Base-by-base conservation (phyloP, 148 eudicot genomes). In the Hydrangea macrophylla region DNA sequence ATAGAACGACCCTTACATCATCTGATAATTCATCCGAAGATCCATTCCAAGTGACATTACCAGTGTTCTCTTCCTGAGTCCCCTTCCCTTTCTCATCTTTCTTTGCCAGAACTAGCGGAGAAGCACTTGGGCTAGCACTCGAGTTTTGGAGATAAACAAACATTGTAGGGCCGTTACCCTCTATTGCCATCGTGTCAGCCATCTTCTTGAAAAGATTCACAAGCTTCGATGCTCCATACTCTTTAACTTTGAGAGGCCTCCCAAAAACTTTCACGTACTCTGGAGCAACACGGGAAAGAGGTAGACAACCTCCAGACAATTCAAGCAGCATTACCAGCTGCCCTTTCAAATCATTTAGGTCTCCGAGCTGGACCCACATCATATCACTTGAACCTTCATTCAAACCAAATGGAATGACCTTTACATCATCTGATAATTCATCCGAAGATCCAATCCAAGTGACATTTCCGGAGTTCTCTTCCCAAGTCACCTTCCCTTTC, bases 1-100 rank as follows among this genome's bases (percentile, higher is more conserved):
- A n/a, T n/a, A n/a, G n/a, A 6, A 71, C 90, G 4, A 79, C 69
- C 69, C 83, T 82, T 42, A 85, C 98, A 24, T 85, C 95, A 51
- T 90, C 95, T 6, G 96, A 93, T 8, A 79, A 79, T 76, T 92
- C 96, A 58, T 85, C 93, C 1, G 95, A 93, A 60, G 96, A 93
- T 60, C 80, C 87, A 58, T 59, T 70, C 33, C 59, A 75, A 13
- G 67, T 65, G 65, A 63, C 75, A 35, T 31, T 68, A 64, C 85
- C 84, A 12, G 58, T 55, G 39, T 36, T 74, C 62, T 74, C 90
- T 73, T 83, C 88, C 51, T 59, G 92, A 66, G 64, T 51, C 54
- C 69, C 80, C 81, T 88, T 86, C 66, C 80, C 85, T 57, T 78
- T 90, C 28, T 70, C 82, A 60, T 88, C 90, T 69, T 66, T 86